Percentiles rank a stretch among this genome's conserved stretches.
Conservation (phyloP, 75 land plant genomes). For the Pinus taeda region DNA sequence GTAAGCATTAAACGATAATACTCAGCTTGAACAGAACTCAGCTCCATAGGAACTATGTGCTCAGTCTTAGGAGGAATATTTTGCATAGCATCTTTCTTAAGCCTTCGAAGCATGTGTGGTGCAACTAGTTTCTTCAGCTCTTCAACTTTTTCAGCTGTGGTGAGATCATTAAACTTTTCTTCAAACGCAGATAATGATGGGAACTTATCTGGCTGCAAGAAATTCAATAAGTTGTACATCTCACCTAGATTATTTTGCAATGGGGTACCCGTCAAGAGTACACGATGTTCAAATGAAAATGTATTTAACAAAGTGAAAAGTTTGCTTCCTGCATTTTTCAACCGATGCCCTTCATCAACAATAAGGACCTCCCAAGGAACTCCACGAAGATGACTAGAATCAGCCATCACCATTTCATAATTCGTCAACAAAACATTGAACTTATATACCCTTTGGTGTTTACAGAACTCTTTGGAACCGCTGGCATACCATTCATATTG, state of each 20-base stretch:
- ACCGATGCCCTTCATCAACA: conserved; percentile 95
- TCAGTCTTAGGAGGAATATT: conserved; percentile 93
- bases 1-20: conserved; percentile 93
- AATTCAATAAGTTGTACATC: conserved; percentile 85
- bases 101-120: conserved; percentile 98
- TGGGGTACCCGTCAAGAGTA: conserved; percentile 91
- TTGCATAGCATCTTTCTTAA: conserved; percentile 97
- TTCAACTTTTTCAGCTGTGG: conserved; percentile 90
- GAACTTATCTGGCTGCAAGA: conserved; percentile 86
- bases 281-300: conserved; percentile 80
- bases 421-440: conserved; percentile 92
- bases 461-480: conserved; percentile 12
- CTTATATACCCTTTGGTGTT: conserved; percentile 43
- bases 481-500: conserved; percentile 95
- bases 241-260: conserved; percentile 93
- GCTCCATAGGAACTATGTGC: conserved; percentile 88
- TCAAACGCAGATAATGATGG: conserved; percentile 89
- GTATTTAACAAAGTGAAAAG: conserved; percentile 82
- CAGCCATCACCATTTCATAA: conserved; percentile 90
- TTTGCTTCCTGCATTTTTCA: conserved; percentile 85
- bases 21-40: conserved; percentile 90
- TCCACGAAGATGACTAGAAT: conserved; percentile 69
- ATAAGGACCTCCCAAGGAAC: conserved; percentile 96
- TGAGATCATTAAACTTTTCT: conserved; percentile 81
- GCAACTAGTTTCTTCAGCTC: conserved; percentile 97